phyloP scores from a whole-genome alignment of 495 filamentous ascomycete species.

The Penicillium paxilli region DNA sequence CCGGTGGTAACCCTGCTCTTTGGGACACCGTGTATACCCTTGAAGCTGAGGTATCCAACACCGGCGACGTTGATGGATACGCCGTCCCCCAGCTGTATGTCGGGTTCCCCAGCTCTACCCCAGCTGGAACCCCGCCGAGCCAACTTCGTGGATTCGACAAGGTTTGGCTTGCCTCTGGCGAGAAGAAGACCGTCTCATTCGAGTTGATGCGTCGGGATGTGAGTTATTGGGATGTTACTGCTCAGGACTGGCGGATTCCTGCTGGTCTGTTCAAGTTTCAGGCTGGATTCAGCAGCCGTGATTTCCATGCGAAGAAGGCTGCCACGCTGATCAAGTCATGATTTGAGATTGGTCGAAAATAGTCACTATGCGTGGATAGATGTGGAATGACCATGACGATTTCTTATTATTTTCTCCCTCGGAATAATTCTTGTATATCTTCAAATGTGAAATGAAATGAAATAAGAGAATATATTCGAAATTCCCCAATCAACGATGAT shows the following conservation, averaged over 20 bases:
- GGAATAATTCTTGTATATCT: too few relatives aligned
- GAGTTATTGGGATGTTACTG: conserved; percentile 70
- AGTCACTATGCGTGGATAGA: too few relatives aligned
- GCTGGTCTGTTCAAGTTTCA: conserved; percentile 26
- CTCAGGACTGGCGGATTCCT: conserved; percentile 75
- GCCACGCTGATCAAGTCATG: neutral
- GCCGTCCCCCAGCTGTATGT: conserved; percentile 67
- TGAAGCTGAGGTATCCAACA: conserved; percentile 54
- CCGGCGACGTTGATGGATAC: conserved; percentile 46
- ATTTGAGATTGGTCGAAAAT: neutral
- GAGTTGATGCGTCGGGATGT: conserved; percentile 68
- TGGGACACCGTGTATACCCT: conserved; percentile 55
- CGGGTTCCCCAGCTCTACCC: conserved; percentile 43
- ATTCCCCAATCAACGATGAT: neutral
- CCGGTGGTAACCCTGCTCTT: conserved; percentile 55
- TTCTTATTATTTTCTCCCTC: too few relatives aligned
- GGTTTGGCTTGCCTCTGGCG: conserved; percentile 53
- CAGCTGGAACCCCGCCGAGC: conserved; percentile 13
- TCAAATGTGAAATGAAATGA: too few relatives aligned
- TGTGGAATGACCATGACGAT: too few relatives aligned
- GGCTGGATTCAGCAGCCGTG: conserved; percentile 24
- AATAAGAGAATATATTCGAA: neutral
- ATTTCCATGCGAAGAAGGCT: conserved; percentile 11
- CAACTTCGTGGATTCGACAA: conserved; percentile 78
- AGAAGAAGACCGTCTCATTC: conserved; percentile 57